Evolutionary conservation across 352 stramenopile genomes (phyloP).

Genomic region (Phytophthora tubulina): DNA sequence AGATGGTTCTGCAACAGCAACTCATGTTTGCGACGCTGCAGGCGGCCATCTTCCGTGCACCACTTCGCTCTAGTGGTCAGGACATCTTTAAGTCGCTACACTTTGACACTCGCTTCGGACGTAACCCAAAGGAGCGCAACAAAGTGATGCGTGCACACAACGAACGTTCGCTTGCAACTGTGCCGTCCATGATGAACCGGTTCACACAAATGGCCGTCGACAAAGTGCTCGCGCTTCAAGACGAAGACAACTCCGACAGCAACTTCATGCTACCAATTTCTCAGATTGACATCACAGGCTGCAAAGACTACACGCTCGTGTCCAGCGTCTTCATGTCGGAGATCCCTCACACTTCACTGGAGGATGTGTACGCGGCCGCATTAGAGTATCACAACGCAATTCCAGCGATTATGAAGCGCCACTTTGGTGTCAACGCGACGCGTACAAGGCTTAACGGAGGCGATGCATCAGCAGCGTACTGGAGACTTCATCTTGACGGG

Average conservation of each 20-base stretch:
- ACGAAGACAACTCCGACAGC: constrained; percentile 1
- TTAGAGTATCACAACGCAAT: constrained; percentile 38
- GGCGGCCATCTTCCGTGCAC: constrained; percentile 32
- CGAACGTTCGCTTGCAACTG: constrained; percentile 24
- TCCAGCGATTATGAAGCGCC: constrained; percentile 37
- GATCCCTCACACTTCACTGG: constrained; percentile 43
- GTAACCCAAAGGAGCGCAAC: constrained; percentile 14
- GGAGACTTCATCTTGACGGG: constrained; percentile 28
- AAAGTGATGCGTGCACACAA: constrained; percentile 31
- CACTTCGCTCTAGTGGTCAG: constrained; percentile 36
- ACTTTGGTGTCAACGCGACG: constrained; percentile 34
- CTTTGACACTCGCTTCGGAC: constrained; percentile 39
- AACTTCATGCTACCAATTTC: constrained; percentile 29
- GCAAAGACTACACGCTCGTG: constrained; percentile 41
- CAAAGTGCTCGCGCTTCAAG: constrained; percentile 18
- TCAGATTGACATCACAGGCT: constrained; percentile 46
- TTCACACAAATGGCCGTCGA: constrained; percentile 36
- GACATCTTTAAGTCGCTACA: constrained; percentile 39
- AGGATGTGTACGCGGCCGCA: constrained; percentile 36
- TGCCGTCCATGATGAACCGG: constrained; percentile 30
- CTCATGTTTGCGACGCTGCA: constrained; percentile 48
- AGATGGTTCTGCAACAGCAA: constrained; percentile 48
- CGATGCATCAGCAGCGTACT: constrained; percentile 34
- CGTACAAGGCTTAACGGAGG: constrained; percentile 28
- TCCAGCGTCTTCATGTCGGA: constrained; percentile 49